Evolutionary conservation across 306 rosid species (phyloP).

Genomic region (Gynostemma pentaphyllum): DNA sequence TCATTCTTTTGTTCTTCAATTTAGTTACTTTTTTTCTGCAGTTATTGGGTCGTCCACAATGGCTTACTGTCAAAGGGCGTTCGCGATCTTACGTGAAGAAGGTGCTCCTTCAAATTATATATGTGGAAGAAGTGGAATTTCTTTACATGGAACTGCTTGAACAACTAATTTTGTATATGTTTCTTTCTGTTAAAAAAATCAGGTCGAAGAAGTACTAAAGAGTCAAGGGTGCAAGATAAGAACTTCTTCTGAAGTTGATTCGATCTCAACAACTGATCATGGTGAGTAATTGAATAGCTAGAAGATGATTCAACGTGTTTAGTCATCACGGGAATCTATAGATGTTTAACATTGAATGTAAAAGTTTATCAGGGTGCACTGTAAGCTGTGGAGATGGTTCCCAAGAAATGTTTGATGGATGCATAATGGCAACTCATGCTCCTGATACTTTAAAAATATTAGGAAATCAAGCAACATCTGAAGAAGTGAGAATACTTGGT

Average conservation of each 20-base stretch:
- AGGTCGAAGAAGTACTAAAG: constrained; percentile 67
- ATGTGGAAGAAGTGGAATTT: neutral
- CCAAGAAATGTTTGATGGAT: constrained; percentile 40
- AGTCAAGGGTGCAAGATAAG: constrained; percentile 46
- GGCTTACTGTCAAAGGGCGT: constrained; percentile 74
- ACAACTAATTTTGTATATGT: neutral
- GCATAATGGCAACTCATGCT: constrained; percentile 72
- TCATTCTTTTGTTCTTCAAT: neutral
- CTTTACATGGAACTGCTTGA: constrained; percentile 10
- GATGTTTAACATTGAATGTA: neutral
- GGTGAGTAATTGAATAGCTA: constrained; percentile 23
- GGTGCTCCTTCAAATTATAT: constrained; percentile 10
- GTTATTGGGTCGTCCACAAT: constrained; percentile 87
- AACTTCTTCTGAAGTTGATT: constrained; percentile 38
- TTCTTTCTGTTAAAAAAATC: constrained; percentile 4
- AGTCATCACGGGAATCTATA: neutral
- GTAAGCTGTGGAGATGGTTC: constrained; percentile 45
- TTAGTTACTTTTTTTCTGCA: constrained; percentile 18
- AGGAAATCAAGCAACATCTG: constrained; percentile 63
- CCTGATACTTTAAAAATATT: constrained; percentile 70
- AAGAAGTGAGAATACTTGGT: constrained; percentile 73
- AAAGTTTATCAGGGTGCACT: constrained; percentile 41
- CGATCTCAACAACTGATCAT: constrained; percentile 39
- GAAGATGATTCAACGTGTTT: neutral
- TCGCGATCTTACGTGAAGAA: constrained; percentile 60